Evolutionary conservation across 2,329 filamentous ascomycete genomes (phyloP).

Genomic region (Fusarium paranaense): DNA sequence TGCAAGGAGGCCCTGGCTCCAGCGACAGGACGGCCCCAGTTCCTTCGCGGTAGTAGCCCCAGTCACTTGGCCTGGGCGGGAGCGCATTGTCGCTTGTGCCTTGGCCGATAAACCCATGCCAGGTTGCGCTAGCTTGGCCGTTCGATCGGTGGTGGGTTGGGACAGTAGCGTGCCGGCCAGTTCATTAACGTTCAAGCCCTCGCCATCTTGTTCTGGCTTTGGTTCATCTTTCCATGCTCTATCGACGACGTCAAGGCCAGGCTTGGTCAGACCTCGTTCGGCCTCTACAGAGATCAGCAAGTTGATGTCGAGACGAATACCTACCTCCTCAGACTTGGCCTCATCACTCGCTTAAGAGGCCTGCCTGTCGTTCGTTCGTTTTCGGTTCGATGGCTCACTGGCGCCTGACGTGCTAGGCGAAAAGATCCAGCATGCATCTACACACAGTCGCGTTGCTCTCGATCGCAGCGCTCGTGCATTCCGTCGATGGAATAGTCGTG

Average conservation of each 20-base stretch:
- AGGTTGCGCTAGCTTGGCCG: slow-evolving; percentile 20
- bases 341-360: slow-evolving; percentile 33
- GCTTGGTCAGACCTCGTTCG: slow-evolving; percentile 3
- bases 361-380: neutral
- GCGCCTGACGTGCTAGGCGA: slow-evolving; percentile 3
- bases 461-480: slow-evolving; percentile 26
- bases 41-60: slow-evolving; percentile 6
- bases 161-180: slow-evolving; percentile 25
- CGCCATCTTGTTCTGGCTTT: neutral
- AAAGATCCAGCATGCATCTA: slow-evolving; percentile 33
- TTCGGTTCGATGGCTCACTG: slow-evolving; percentile 17
- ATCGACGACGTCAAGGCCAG: slow-evolving; percentile 8
- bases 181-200: slow-evolving; percentile 31
- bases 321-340: slow-evolving; percentile 10
- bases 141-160: slow-evolving; percentile 2
- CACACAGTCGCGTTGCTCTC: slow-evolving; percentile 33
- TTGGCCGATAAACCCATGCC: slow-evolving; percentile 20
- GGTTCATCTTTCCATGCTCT: slow-evolving; percentile 4
- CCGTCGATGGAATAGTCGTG: slow-evolving; percentile 25
- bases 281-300: neutral
- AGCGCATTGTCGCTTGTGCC: slow-evolving; percentile 10
- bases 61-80: slow-evolving; percentile 8
- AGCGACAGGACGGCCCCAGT: slow-evolving; percentile 1
- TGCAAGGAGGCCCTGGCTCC: slow-evolving; percentile 13
- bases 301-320: slow-evolving; percentile 11